Evolutionary conservation across 2,329 filamentous ascomycete species (phyloP).

Genomic region (Incumbomyces delicatus): DNA sequence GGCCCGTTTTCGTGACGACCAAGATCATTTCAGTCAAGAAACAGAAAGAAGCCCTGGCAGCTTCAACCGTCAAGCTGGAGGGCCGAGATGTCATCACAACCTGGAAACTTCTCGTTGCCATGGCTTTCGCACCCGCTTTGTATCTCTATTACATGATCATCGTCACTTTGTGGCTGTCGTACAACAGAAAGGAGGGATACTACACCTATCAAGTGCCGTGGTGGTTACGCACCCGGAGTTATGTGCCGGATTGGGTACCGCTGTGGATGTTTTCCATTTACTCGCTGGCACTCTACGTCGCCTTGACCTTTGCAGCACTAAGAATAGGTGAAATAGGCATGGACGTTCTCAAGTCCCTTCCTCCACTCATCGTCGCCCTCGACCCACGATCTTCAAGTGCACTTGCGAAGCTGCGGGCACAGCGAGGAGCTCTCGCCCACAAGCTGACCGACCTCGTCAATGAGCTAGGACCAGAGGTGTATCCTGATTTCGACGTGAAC

Average conservation of each 20-base stretch:
- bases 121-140: conserved; percentile 70
- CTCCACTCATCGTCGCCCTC: conserved; percentile 75
- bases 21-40: conserved; percentile 75
- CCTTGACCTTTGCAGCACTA: conserved; percentile 83
- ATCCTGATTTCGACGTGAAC: conserved; percentile 81
- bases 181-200: conserved; percentile 72
- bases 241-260: conserved; percentile 68
- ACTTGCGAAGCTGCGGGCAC: conserved; percentile 64
- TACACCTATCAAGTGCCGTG: conserved; percentile 70
- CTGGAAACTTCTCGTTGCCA: conserved; percentile 84
- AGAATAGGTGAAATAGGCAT: conserved; percentile 97
- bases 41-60: conserved; percentile 72
- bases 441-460: conserved; percentile 91
- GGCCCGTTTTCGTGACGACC: conserved; percentile 74
- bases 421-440: conserved; percentile 62
- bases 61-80: conserved; percentile 78
- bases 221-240: conserved; percentile 56
- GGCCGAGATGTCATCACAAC: conserved; percentile 85
- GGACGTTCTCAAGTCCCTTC: conserved; percentile 93
- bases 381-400: conserved; percentile 77
- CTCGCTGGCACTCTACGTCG: conserved; percentile 71
- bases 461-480: conserved; percentile 87
- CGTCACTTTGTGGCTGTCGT: conserved; percentile 66
- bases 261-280: conserved; percentile 65
- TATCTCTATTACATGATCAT: conserved; percentile 72